Evolutionary conservation across 225 moss, liverwort and hornwort genomes (phyloP).

Genomic region (Polytrichum formosum): DNA sequence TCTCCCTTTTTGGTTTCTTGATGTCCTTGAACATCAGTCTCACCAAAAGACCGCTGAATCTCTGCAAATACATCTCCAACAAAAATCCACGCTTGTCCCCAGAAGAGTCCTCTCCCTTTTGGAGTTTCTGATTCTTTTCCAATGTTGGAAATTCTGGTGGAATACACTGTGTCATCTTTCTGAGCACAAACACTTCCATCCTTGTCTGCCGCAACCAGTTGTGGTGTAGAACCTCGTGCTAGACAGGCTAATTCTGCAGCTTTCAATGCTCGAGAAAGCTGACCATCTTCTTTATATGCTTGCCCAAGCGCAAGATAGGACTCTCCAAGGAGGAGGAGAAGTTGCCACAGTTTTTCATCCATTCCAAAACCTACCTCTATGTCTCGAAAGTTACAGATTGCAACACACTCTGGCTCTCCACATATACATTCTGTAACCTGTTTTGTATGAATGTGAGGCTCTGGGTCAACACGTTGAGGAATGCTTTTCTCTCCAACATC

Average conservation of each 20-base stretch:
- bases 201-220: slow-evolving; percentile 13
- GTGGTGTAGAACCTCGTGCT: slow-evolving; percentile 66
- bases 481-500: slow-evolving; percentile 65
- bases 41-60: slow-evolving; percentile 68
- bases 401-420: slow-evolving; percentile 88
- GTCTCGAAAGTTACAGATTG: slow-evolving; percentile 92
- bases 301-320: slow-evolving; percentile 79
- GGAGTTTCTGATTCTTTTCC: slow-evolving; percentile 10
- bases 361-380: slow-evolving; percentile 78
- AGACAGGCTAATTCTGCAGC: slow-evolving; percentile 86
- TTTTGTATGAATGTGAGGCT: slow-evolving; percentile 33
- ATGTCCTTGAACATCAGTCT: slow-evolving; percentile 38
- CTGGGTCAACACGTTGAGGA: slow-evolving; percentile 28
- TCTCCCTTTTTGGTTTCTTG: slow-evolving; percentile 58
- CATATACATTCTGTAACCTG: slow-evolving; percentile 82
- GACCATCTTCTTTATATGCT: slow-evolving; percentile 88
- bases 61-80: slow-evolving; percentile 90
- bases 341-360: slow-evolving; percentile 90
- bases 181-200: slow-evolving; percentile 6
- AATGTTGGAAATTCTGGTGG: background rate
- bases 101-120: slow-evolving; percentile 55
- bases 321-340: slow-evolving; percentile 78
- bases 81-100: slow-evolving; percentile 83
- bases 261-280: slow-evolving; percentile 66
- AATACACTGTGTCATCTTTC: slow-evolving; percentile 10